Evolutionary conservation across 495 filamentous ascomycete species (phyloP).

Genomic region (Bryoglossum gracile): DNA sequence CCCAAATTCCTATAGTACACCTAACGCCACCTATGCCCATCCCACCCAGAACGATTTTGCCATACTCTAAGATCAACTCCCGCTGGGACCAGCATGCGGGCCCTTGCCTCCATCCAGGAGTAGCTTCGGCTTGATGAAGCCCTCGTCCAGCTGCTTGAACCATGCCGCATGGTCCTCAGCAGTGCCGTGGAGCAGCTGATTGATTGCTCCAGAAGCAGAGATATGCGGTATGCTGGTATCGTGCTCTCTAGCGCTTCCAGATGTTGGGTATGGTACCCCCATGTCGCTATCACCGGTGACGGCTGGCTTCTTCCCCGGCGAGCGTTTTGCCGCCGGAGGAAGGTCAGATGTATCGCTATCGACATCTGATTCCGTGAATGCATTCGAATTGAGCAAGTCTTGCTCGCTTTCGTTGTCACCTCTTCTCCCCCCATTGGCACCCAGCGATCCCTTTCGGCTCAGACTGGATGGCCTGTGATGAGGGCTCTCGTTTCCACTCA

Average conservation of each 20-base stretch:
- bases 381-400: slow-evolving; percentile 52
- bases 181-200: slow-evolving; percentile 28
- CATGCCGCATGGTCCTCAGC: slow-evolving; percentile 83
- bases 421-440: slow-evolving; percentile 20
- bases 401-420: slow-evolving; percentile 46
- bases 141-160: slow-evolving; percentile 92
- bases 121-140: slow-evolving; percentile 90
- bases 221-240: slow-evolving; percentile 21
- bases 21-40: background rate
- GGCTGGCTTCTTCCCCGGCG: slow-evolving; percentile 19
- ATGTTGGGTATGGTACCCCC: slow-evolving; percentile 21
- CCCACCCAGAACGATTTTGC: background rate
- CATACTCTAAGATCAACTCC: slow-evolving; percentile 1
- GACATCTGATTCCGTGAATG: slow-evolving; percentile 56
- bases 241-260: slow-evolving; percentile 21
- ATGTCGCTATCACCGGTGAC: background rate
- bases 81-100: slow-evolving; percentile 20
- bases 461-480: slow-evolving; percentile 36
- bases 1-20: background rate
- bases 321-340: slow-evolving; percentile 39
- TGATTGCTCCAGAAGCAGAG: slow-evolving; percentile 23
- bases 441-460: slow-evolving; percentile 41
- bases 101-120: slow-evolving; percentile 64
- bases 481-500: slow-evolving; percentile 46
- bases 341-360: slow-evolving; percentile 59